Evolutionary conservation across 495 filamentous ascomycete species (phyloP), one percentile per base, ranked within the genome.

Genomic region (Podospora fimiseda): DNA sequence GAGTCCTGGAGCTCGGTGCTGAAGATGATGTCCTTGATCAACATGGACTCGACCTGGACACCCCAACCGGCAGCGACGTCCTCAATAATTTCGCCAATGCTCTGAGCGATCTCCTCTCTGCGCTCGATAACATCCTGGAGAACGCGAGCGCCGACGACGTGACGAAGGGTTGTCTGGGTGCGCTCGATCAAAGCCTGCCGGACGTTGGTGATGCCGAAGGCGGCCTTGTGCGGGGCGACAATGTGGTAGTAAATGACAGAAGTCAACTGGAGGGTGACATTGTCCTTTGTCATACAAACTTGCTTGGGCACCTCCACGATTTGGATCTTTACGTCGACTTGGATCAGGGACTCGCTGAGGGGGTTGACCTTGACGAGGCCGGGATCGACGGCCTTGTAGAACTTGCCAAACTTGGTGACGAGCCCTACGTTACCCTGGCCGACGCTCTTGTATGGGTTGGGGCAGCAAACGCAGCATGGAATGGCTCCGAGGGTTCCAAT

Each of bases 171-270:
- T 43, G 93, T 99, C 72, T 99, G 93, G 6, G 93, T 99, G 52
- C 93, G 91, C 79, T 99, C 93, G 52, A 97, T 77, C 49, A 99
- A 88, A 9, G 93, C 93, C 69, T 94, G 89, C 56, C 84, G 86
- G 54, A 99, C 86, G 71, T 99, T 94, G 71, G 81, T 70, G 70
- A 99, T 97, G 56, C 93, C 94, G 68, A 99, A 99, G 37, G 94
- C 94, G 52, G 91, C 88, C 74, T 94, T 96, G 80, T 97, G 93
- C 1, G 93, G 93, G 7, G 88, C 89, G 48, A 81, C 85, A 65
- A 99, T 89, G 78, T 95, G 89, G 77, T 99, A 99, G 80, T 99
- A 99, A 76, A 99, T 99, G 57, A 99, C 93, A 22, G 87, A 92
- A 30, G 90, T 97, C 52, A 98, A 79, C 62, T 92, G 82, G 41